Conservation (phyloP, 305 asterid species). For the Lippia alba region DNA sequence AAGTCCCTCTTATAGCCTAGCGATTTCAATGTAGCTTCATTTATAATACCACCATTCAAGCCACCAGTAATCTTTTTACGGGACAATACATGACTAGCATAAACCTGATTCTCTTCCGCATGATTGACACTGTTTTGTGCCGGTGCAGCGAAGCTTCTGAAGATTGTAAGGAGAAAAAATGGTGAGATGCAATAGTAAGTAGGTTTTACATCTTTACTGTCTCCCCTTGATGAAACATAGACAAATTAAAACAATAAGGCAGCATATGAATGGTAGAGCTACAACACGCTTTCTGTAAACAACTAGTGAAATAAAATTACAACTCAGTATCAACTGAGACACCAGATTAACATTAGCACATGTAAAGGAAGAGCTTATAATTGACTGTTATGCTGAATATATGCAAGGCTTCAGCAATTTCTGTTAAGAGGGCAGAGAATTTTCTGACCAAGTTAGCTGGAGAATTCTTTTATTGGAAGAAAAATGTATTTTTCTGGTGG, state of each 20-base stretch:
- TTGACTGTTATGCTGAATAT: constrained; percentile 12
- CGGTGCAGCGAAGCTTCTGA: constrained; percentile 59
- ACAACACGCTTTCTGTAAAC: constrained; percentile 17
- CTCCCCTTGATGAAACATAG: constrained; percentile 11
- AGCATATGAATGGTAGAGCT: constrained; percentile 22
- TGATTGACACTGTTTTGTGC: constrained; percentile 53
- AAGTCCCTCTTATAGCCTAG: constrained; percentile 70
- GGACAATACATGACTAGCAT: constrained; percentile 56
- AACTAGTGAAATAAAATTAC: background rate
- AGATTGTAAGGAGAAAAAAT: constrained; percentile 25
- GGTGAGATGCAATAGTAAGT: constrained; percentile 23
- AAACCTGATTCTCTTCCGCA: constrained; percentile 59
- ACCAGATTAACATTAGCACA: constrained; percentile 21
- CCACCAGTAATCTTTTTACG: constrained; percentile 85
- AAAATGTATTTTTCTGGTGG: constrained; percentile 14
- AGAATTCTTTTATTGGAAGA: background rate
- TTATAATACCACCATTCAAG: constrained; percentile 82
- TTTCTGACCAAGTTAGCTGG: constrained; percentile 3
- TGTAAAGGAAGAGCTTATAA: constrained; percentile 23
- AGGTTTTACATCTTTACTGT: constrained; percentile 19
- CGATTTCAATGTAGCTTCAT: constrained; percentile 77
- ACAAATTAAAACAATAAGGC: background rate
- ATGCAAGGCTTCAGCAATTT: constrained; percentile 12
- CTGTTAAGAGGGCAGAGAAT: constrained; percentile 20
- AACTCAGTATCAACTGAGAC: constrained; percentile 25